Evolutionary conservation across 2,329 filamentous ascomycete genomes (phyloP).

Genomic region (Penicillium griseofulvum): DNA sequence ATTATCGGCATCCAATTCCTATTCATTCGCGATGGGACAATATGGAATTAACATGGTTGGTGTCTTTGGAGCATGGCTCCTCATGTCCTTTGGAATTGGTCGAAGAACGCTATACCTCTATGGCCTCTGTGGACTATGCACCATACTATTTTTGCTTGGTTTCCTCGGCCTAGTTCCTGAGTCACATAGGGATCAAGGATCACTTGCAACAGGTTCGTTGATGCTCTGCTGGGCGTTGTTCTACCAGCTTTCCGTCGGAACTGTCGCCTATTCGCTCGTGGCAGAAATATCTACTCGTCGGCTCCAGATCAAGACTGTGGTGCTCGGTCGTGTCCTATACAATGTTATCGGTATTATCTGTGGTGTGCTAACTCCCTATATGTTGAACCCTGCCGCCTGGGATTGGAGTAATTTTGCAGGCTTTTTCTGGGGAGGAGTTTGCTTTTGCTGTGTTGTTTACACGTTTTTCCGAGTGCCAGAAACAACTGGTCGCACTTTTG

Average conservation of each 20-base stretch:
- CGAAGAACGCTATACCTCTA: background rate
- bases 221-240: background rate
- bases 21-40: slow-evolving; percentile 10
- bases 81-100: background rate
- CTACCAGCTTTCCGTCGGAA: background rate
- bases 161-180: background rate
- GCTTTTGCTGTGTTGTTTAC: slow-evolving; percentile 39
- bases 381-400: slow-evolving; percentile 50
- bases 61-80: slow-evolving; percentile 1
- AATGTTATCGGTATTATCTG: slow-evolving; percentile 50
- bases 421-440: slow-evolving; percentile 43
- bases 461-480: slow-evolving; percentile 46
- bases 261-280: slow-evolving; percentile 35
- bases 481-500: slow-evolving; percentile 41
- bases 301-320: slow-evolving; percentile 56
- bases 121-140: background rate
- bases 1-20: slow-evolving; percentile 1
- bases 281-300: slow-evolving; percentile 56
- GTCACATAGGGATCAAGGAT: slow-evolving; percentile 4
- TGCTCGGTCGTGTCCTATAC: slow-evolving; percentile 52
- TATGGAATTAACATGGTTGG: slow-evolving; percentile 7
- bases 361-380: slow-evolving; percentile 76
- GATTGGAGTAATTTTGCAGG: slow-evolving; percentile 36
- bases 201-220: background rate
- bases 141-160: background rate